These are phyloP conservation scores for Henckelia pumila DNA, from an alignment of 257 asterid genomes.

Conservation along the genomic window DNA sequence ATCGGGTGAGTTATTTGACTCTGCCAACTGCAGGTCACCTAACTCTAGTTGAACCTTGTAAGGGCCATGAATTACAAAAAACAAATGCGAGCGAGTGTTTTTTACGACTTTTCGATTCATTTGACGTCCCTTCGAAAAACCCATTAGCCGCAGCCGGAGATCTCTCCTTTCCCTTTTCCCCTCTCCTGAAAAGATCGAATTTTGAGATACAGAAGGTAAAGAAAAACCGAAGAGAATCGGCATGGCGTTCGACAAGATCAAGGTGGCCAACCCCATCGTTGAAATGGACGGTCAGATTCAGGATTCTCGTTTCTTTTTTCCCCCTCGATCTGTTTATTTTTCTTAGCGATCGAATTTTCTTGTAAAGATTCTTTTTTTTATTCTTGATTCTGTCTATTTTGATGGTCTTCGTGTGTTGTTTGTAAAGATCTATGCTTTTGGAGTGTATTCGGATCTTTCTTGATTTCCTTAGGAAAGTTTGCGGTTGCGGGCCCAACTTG, in stretches of 20 bases:
- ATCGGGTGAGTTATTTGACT: no score
- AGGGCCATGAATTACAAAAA: no score
- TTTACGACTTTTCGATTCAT: no score
- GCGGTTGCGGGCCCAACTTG: neutral
- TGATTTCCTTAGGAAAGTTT: neutral
- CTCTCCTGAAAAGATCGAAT: neutral
- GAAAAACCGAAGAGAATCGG: neutral
- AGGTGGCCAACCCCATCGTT: constrained; percentile 94
- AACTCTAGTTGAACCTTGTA: no score
- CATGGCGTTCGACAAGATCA: constrained; percentile 86
- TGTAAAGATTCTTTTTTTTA: neutral
- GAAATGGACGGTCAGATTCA: constrained; percentile 98
- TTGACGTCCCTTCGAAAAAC: neutral
- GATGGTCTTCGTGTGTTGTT: neutral
- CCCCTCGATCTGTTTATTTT: constrained; percentile 21
- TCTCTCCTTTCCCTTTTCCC: neutral
- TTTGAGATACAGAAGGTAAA: neutral
- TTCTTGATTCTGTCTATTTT: no score
- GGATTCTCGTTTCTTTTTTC: constrained; percentile 34
- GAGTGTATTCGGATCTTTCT: neutral
- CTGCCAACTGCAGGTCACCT: no score
- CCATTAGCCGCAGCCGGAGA: neutral
- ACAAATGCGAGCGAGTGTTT: no score
- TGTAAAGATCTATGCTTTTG: neutral
- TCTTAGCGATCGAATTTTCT: neutral